Evolutionary conservation across 495 filamentous ascomycete genomes (phyloP).

Genomic region (Penicillium pulvis): DNA sequence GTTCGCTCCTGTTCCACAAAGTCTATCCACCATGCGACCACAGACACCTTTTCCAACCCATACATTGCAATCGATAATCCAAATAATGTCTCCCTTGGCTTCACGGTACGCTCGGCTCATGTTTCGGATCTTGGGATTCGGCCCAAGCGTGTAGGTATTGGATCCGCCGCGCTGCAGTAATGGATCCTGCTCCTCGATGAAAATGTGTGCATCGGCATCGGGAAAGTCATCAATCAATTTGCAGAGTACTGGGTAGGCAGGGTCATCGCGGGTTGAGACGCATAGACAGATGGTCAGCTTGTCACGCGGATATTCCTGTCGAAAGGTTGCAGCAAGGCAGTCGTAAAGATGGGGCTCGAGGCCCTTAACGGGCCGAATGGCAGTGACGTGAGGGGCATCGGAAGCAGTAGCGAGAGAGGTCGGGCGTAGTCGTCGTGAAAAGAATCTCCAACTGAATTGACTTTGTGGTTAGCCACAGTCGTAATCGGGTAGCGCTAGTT

Average conservation of each 20-base stretch:
- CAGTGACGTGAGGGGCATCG: slow-evolving; percentile 76
- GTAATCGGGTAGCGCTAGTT: slow-evolving; percentile 9
- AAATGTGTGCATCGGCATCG: slow-evolving; percentile 68
- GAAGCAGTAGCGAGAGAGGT: slow-evolving; percentile 32
- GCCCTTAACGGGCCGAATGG: slow-evolving; percentile 92
- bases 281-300: slow-evolving; percentile 85
- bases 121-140: slow-evolving; percentile 98
- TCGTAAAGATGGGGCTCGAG: slow-evolving; percentile 88
- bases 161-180: slow-evolving; percentile 54
- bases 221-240: slow-evolving; percentile 72
- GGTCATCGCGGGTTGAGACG: slow-evolving; percentile 73
- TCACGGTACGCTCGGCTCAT: slow-evolving; percentile 96
- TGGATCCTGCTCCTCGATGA: slow-evolving; percentile 89
- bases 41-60: slow-evolving; percentile 82
- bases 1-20: slow-evolving; percentile 64
- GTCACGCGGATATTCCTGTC: slow-evolving; percentile 73
- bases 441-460: slow-evolving; percentile 47
- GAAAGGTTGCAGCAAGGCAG: slow-evolving; percentile 89
- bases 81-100: slow-evolving; percentile 86
- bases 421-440: slow-evolving; percentile 38
- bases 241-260: slow-evolving; percentile 73
- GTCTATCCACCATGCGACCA: slow-evolving; percentile 82
- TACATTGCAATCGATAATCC: slow-evolving; percentile 96
- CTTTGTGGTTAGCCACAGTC: slow-evolving; percentile 16
- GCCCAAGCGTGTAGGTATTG: slow-evolving; percentile 67